Conservation (phyloP, 108 stramenopile genomes). For the Skeletonema menzelii region DNA sequence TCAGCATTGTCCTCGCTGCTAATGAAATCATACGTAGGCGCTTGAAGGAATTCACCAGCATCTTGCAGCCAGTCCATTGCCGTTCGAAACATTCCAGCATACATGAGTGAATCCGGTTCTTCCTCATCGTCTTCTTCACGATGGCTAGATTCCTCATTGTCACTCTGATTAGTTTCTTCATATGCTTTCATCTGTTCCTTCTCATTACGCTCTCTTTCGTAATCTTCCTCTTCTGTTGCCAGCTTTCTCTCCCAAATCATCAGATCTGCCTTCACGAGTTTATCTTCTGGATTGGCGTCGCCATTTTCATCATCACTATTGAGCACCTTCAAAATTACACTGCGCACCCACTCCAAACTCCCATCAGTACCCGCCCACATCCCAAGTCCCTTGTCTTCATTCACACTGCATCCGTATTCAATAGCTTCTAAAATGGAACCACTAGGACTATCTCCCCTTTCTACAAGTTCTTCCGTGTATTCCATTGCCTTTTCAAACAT, state of each 20-base stretch:
- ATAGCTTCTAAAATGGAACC: slow-evolving; percentile 80
- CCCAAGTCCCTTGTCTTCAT: slow-evolving; percentile 41
- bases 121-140: slow-evolving; percentile 49
- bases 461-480: slow-evolving; percentile 81
- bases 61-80: slow-evolving; percentile 90
- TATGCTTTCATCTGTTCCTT: slow-evolving; percentile 8
- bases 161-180: not conserved
- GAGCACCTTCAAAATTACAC: slow-evolving; percentile 47
- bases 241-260: slow-evolving; percentile 63
- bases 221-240: slow-evolving; percentile 34
- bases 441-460: slow-evolving; percentile 49
- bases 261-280: slow-evolving; percentile 45
- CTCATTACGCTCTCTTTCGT: slow-evolving; percentile 34
- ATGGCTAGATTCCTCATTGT: slow-evolving; percentile 32
- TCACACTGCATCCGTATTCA: slow-evolving; percentile 70
- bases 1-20: not conserved
- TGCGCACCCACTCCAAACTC: slow-evolving; percentile 69
- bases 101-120: slow-evolving; percentile 83
- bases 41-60: slow-evolving; percentile 48
- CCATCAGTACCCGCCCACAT: slow-evolving; percentile 80
- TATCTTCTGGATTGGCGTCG: slow-evolving; percentile 9
- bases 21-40: slow-evolving; percentile 29
- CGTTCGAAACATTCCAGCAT: slow-evolving; percentile 88
- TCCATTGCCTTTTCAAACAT: slow-evolving; percentile 77
- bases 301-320: slow-evolving; percentile 20